A percentile compares a stretch with the other conserved stretches of the same genome.
These are phyloP conservation scores for Fusarium sp. DNA, from an alignment of 2,329 filamentous ascomycete genomes.

Conservation along the genomic window DNA sequence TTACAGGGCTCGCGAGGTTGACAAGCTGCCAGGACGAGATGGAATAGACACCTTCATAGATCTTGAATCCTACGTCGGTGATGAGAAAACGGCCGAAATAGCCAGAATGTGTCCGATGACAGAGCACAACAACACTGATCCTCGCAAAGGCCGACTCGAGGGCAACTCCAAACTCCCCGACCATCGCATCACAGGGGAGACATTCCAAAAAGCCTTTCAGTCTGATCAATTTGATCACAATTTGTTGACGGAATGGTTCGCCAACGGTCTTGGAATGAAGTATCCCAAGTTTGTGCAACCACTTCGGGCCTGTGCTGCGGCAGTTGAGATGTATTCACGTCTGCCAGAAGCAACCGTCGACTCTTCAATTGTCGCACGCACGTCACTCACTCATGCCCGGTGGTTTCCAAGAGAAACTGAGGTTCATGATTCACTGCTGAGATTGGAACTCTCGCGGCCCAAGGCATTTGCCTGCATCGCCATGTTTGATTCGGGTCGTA, in stretches of 20 bases:
- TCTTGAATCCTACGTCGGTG: neutral
- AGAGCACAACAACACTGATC: too few species aligned
- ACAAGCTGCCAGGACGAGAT: neutral
- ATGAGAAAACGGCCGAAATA: neutral
- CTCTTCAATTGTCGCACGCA: neutral
- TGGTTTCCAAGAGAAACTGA: neutral
- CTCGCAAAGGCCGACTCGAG: neutral
- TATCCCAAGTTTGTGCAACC: neutral
- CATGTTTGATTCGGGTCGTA: neutral
- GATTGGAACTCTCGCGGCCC: neutral
- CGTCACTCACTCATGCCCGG: neutral
- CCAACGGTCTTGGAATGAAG: accelerated
- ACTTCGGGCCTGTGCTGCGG: neutral
- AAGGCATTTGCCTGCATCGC: neutral
- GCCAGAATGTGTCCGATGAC: too few species aligned
- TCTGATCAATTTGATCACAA: neutral
- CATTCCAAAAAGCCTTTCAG: neutral
- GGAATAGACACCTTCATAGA: neutral
- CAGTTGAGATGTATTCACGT: neutral
- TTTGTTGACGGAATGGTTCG: neutral
- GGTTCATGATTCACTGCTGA: neutral
- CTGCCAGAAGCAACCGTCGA: neutral
- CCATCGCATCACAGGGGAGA: neutral
- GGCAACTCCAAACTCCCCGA: neutral
- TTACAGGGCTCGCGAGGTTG: neutral